Base-by-base conservation (phyloP, 306 rosid genomes). In the Cucumis cinereus region DNA sequence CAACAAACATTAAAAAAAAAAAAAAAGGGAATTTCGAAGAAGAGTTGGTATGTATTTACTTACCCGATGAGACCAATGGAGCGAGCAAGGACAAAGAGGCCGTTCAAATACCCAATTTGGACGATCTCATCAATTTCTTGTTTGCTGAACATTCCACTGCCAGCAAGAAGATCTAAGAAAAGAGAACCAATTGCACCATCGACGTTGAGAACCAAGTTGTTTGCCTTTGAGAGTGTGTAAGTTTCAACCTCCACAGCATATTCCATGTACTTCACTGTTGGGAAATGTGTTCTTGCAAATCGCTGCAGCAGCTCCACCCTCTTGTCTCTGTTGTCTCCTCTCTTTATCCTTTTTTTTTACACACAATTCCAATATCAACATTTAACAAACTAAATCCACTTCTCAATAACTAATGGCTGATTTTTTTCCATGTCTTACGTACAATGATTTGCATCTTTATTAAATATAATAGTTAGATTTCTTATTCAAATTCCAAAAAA, bases 121-220 rank as follows among this genome's bases (percentile, higher is more conserved):
- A 95, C 91, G 67, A 90, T 95, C 84, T 95, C 98, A 22, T 92
- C 92, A 57, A 95, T 88, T 81, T 95, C 99, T 87, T 75, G 91
- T 85, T 90, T 92, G 88, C 81, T 82, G 88, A 95, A 95, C 99
- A 95, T 84, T 83, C 99, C 98, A 73, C 98, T 90, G 58, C 99
- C 98, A 17, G 97, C 93, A 70, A 95, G 98, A 82, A 95, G 98
- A 86, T 95, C 99, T 89, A 95, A 85, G 89, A 95, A 95, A 80
- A 95, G 90, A 82, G 98, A 85, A 73, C 99, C 99, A 69, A 92
- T 92, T 20, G 99, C 99, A 74, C 98, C 99, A 79, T 95, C 99
- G 13, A 95, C 98, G 14, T 95, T 95, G 14, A 95, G 83, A 79
- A 95, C 99, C 83, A 95, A 84, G 82, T 95, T 95, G 75, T 95